Evolutionary conservation across 169 alveolate species (phyloP), one percentile per base, ranked within the genome.

Genomic region (Eimeria nieschulzi): DNA sequence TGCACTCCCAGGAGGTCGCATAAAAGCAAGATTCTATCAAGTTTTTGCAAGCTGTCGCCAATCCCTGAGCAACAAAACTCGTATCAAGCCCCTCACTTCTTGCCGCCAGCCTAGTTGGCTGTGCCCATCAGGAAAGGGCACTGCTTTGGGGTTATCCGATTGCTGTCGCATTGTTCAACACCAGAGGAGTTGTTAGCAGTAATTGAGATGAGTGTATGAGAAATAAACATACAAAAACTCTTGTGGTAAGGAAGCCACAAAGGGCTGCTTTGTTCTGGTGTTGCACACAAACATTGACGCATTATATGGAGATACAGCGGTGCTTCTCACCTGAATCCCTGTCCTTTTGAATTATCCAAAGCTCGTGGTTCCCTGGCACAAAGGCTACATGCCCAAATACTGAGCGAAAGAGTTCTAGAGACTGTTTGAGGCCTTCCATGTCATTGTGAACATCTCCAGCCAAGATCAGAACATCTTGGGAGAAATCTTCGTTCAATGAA

Each of bases 401-500:
- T 61, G 90, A 82, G 90, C 76, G 19, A 51, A 82, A 82, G 25
- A 82, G 90, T 12, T 82, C 54, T 13, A 82, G 78, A 51, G 90
- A 82, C 8, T 59, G 78, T 82, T 82, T 82, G 64, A 82, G 71
- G 23, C 90, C 90, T 13, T 82, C 90, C 71, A 82, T 5, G 23
- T 82, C 90, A 51, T 82, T 59, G 76, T 82, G 90, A n/a, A 82
- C 90, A 46, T 82, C 90, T 13, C 90, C 90, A 2, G 90, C 90
- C 10, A 82, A 71, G 17, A 82, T 63, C 13, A 82, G 78, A 19
- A 82, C 90, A 82, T 82, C 90, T 12, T 82, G 5, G 33, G 90
- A 53, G 71, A 82, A 82, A 39, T 82, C 53, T 39, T 82, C 90
- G 55, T 33, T 82, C 61, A 61, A 23, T 19, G 26, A 64, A 25